Evolutionary conservation across 306 rosid genomes (phyloP).

Genomic region (Hippophae rhamnoides): DNA sequence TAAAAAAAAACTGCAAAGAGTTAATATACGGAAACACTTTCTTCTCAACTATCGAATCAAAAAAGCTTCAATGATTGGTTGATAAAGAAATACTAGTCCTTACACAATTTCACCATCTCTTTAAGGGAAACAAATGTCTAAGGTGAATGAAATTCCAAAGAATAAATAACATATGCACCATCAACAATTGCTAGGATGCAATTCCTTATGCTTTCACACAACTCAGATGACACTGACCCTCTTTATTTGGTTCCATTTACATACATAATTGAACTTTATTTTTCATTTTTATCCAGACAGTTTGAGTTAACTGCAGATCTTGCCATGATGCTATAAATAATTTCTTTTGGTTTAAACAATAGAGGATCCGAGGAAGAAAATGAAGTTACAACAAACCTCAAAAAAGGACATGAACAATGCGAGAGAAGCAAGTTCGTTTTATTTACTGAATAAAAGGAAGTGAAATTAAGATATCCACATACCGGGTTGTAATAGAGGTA

Average conservation of each 20-base stretch:
- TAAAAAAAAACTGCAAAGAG: background rate
- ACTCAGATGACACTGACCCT: too few species aligned
- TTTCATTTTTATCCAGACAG: too few species aligned
- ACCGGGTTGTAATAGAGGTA: constrained; percentile 43
- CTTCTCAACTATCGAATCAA: background rate
- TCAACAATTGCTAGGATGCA: too few species aligned
- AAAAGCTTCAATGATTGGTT: background rate
- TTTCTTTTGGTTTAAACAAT: background rate
- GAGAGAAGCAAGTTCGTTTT: background rate
- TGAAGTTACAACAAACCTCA: background rate
- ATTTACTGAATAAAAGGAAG: background rate
- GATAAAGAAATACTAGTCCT: background rate
- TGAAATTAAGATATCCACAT: constrained; percentile 5
- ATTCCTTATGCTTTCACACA: too few species aligned
- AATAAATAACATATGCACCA: too few species aligned
- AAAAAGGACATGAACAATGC: background rate
- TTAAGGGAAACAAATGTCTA: too few species aligned
- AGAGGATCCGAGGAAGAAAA: background rate
- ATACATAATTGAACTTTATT: too few species aligned
- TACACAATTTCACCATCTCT: background rate
- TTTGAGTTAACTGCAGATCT: too few species aligned
- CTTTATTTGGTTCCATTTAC: too few species aligned
- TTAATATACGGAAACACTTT: background rate
- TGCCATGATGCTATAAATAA: too few species aligned
- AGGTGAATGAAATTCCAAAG: too few species aligned